Base-by-base conservation (phyloP, 257 asterid species). In the Gentiana dahurica region DNA sequence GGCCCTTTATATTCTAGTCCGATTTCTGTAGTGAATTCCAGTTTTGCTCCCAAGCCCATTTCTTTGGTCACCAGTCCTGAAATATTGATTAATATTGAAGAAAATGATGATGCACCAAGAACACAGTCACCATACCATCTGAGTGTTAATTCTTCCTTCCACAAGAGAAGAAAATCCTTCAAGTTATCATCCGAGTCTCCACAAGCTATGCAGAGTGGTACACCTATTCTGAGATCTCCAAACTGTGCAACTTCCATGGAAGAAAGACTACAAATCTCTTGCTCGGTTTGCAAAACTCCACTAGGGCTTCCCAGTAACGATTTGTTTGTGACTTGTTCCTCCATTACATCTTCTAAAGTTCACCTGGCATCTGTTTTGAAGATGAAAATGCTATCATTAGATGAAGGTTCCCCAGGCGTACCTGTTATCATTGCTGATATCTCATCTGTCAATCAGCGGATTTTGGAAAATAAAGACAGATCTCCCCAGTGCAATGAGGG, bases 301-400 rank as follows among this genome's bases (percentile, higher is more conserved):
- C 71, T 88, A 55, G 97, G 98, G 15, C 85, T 76, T 55, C 83
- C 82, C 7, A 81, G 75, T 67, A 81, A 78, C 38, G 69, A 79
- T 70, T 65, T 63, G 35, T 52, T 67, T 51, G 85, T 88, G 51
- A 49, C 38, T 57, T 78, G 89, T 63, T 71, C 78, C 34, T 65
- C 24, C 55, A 75, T 75, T 49, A 78, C 93, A 4, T 78, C 83
- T 61, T 79, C 94, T 51, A 92, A 92, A 78, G 67, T 66, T 73
- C 82, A 88, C 71, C 60, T 92, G 71, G 64, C 68, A 66, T 81
- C 93, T 56, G 76, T 81, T 58, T 68, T 61, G 70, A 70, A 74
- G 64, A 75, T 71, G 61, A 59, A 62, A 59, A 34, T 66, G 55
- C 79, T 66, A 66, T 59, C 62, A 60, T 58, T 32, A 55, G 79